Conservation (phyloP, 148 eudicot species). For the Gaultheria prostrata region DNA sequence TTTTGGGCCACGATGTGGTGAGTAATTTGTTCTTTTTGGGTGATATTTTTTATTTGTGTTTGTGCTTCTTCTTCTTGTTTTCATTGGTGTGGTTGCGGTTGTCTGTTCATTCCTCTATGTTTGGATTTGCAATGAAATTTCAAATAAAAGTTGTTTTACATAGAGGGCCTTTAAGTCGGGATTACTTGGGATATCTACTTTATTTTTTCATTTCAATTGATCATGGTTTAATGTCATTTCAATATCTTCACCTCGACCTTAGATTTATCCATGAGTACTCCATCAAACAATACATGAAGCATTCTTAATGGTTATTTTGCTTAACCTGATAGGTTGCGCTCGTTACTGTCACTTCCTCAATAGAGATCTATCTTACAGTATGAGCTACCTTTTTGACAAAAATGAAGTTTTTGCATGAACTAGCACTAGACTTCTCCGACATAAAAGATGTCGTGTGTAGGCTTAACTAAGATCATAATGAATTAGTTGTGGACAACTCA, state of each 20-base stretch:
- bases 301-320: neutral
- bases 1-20: slow-evolving; percentile 93
- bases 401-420: no score
- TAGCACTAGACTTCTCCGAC: neutral
- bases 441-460: neutral
- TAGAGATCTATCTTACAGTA: neutral
- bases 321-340: neutral
- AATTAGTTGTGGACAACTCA: neutral
- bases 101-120: neutral
- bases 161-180: neutral
- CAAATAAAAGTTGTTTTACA: neutral
- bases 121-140: neutral
- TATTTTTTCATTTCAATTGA: neutral
- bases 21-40: slow-evolving; percentile 15
- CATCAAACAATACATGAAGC: neutral
- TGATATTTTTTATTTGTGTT: neutral
- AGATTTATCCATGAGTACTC: neutral
- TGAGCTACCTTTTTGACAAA: neutral
- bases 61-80: neutral
- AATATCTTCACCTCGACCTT: neutral
- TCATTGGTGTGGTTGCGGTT: neutral
- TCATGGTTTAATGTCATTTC: neutral
- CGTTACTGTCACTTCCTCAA: neutral
- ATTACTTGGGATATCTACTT: neutral
- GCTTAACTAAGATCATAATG: neutral